Evolutionary conservation across 1,284 basidiomycete species (phyloP).

Genomic region (Anthracocystis panici-leucophaei): DNA sequence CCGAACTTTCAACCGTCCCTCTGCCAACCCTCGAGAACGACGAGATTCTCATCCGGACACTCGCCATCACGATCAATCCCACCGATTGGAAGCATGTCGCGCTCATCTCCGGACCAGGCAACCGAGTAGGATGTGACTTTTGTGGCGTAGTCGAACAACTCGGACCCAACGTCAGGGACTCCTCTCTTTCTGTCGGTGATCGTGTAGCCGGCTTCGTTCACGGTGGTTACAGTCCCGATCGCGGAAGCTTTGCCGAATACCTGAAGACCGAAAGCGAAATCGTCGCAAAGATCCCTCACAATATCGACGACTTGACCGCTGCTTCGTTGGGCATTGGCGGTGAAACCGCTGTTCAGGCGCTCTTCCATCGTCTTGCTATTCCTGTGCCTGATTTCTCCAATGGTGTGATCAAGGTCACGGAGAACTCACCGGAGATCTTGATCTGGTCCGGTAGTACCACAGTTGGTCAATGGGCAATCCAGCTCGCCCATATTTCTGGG

Average conservation of each 20-base stretch:
- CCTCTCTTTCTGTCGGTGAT: conserved; percentile 74
- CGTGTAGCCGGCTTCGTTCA: conserved; percentile 73
- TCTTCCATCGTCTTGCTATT: conserved; percentile 49
- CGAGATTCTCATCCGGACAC: conserved; percentile 56
- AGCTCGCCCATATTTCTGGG: conserved; percentile 69
- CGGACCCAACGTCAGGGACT: conserved; percentile 65
- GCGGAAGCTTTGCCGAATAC: conserved; percentile 69
- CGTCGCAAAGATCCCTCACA: conserved; percentile 57
- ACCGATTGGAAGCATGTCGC: conserved; percentile 70
- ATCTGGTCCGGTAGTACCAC: conserved; percentile 75
- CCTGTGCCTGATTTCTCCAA: conserved; percentile 40
- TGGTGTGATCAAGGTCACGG: conserved; percentile 35
- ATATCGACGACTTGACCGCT: conserved; percentile 39
- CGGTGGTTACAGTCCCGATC: conserved; percentile 69
- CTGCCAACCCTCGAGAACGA: conserved; percentile 50
- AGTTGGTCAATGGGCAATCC: conserved; percentile 72
- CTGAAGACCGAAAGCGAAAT: conserved; percentile 62
- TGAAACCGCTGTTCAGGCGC: conserved; percentile 60
- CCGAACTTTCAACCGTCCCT: conserved; percentile 52
- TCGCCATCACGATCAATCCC: conserved; percentile 63
- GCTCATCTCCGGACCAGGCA: conserved; percentile 66
- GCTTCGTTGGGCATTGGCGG: conserved; percentile 60
- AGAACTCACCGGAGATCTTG: conserved; percentile 55
- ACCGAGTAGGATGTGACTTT: conserved; percentile 75
- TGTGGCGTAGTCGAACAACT: conserved; percentile 75